Base-by-base conservation (phyloP, 371 early-diverging fungal species). In the Actinomucor elegans region DNA sequence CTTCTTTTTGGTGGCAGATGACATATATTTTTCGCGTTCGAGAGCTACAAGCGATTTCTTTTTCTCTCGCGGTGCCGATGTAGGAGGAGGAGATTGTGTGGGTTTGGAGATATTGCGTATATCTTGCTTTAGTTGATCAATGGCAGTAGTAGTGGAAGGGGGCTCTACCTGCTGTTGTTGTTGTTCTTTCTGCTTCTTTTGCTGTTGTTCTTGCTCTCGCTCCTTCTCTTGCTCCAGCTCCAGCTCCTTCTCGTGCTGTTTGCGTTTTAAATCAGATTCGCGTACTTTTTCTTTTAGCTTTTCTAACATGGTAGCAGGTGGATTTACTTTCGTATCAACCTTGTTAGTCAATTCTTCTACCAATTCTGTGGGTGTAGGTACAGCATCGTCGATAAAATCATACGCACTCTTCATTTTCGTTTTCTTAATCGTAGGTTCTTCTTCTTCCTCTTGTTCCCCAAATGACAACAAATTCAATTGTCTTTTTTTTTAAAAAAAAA, bases 401-500 rank as follows among this genome's bases (percentile, higher is more conserved):
- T 94, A 91, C 26, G 86, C 87, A 55, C 94, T 94, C 53, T 87
- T 71, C 63, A 40, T 60, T 34, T 45, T 61, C 31, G 24, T 51
- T 50, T 42, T 69, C 53, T 28, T 63, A 23, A 42, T 75, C 6
- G 52, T 15, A 26, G 66, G 65, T 21, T 80, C 83, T 9, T 72
- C 66, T 35, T 83, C 88, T 12, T 75, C 85, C 5, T 80, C 86
- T 38, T 94, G 94, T 41, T 90, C 91, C 0, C 81, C 94, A 84
- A 97, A 97, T 0, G 97, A 96, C 14, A 97, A 77, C 38, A 97
- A 59, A 41, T 81, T 87, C 37, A 87, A 56, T 44, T 89, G 87
- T 55, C 89, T 91, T 68, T 21, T 6, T 14, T n/a, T n/a, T n/a
- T 17, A 45, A 44, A 18, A 32, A 26, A 42, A 42, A 23, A 54